Evolutionary conservation across 176 grass and related monocot genomes (phyloP).

Genomic region (Puccinellia tenuiflora): DNA sequence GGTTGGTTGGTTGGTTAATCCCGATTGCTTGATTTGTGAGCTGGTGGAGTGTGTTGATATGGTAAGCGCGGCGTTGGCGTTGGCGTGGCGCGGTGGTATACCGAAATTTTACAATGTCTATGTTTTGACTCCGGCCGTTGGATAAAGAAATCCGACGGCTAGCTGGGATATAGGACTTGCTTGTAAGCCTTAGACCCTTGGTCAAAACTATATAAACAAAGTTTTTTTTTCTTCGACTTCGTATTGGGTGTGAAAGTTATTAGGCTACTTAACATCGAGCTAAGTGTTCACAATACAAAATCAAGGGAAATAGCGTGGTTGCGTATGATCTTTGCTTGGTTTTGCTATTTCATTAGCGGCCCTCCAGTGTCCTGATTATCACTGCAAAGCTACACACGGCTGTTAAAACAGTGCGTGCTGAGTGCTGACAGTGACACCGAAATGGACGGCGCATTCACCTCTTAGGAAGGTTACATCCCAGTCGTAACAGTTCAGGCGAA

Average conservation of each 20-base stretch:
- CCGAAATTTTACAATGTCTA: background rate
- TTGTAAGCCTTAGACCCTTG: background rate
- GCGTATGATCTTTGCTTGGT: background rate
- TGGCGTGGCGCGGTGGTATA: background rate
- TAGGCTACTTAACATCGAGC: too few relatives aligned
- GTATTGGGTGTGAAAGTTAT: too few relatives aligned
- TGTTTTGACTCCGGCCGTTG: background rate
- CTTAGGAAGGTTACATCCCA: background rate
- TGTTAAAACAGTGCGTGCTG: background rate
- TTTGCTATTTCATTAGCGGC: background rate
- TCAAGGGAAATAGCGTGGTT: too few relatives aligned
- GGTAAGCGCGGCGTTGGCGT: conserved; percentile 3
- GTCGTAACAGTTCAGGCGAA: background rate
- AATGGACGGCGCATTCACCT: conserved; percentile 16
- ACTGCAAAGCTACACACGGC: background rate
- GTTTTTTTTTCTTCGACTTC: too few relatives aligned
- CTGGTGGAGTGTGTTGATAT: background rate
- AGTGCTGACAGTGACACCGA: background rate
- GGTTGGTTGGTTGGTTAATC: conserved; percentile 29
- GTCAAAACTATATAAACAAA: conserved; percentile 1
- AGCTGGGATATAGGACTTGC: background rate
- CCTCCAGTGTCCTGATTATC: background rate
- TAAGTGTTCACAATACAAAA: too few relatives aligned
- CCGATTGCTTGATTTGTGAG: conserved; percentile 11
- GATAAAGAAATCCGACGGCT: conserved; percentile 25